Evolutionary conservation across 345 rosid genomes (phyloP), one percentile per base, ranked within the genome.

Genomic region (Sisymbrium irio): DNA sequence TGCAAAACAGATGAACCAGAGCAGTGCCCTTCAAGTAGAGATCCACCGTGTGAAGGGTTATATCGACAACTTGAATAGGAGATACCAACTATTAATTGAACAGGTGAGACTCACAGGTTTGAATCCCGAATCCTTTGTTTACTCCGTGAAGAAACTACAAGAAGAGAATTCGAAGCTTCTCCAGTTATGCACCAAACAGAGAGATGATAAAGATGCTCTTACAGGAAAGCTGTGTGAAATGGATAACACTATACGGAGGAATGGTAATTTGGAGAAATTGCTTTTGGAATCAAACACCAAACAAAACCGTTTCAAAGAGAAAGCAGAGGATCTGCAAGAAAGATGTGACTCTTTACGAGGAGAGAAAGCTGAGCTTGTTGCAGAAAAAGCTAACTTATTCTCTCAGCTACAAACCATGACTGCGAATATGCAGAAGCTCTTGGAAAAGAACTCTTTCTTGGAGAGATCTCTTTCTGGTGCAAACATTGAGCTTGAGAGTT

Each of bases 361-460:
- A 83, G 95, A 92, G 51, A 96, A 88, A 77, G 84, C 86, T 28
- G 62, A 80, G 73, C 88, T 92, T 54, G 77, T 67, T 45, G 61
- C 82, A n/a, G 98, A 90, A 78, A 87, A 87, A 83, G 81, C 91
- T 3, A 73, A 81, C 65, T 65, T 92, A 61, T 87, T 92, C 32
- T 90, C 92, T 14, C 99, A 92, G 83, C 79, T 95, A 62, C 96
- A 90, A 59, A 67, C 74, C 46, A 84, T 87, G 83, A 82, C 88
- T 14, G 88, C 39, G 67, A 88, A 80, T 82, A 89, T 84, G 89
- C 84, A 87, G 84, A 85, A 65, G 78, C 82, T 86, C 72, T 76
- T 88, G 73, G 91, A 84, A 79, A 83, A 81, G 77, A 88, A 87
- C 67, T 55, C 87, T 61, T 76, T 51, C 54, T 63, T 87, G 73